A percentile compares a stretch with the other conserved stretches of the same genome.
Conservation (phyloP, 768 basidiomycete genomes). For the Russula sp. region DNA sequence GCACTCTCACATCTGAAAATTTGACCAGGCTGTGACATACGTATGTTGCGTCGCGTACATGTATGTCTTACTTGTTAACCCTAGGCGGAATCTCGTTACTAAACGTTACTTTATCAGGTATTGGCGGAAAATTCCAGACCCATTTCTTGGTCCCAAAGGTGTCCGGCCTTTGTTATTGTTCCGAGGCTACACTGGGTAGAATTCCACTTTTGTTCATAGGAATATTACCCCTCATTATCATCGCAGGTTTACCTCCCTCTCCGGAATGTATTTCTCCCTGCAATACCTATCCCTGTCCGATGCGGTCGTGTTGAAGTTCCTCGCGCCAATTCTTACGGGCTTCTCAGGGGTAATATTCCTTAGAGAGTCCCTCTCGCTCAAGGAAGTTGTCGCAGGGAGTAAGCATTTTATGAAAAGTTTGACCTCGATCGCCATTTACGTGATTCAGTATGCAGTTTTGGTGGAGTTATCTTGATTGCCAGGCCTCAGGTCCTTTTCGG, state of each 20-base stretch:
- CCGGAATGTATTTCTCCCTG: constrained; percentile 67
- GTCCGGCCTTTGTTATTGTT: constrained; percentile 55
- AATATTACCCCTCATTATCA: not conserved
- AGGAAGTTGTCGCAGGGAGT: constrained; percentile 57
- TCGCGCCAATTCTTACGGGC: constrained; percentile 63
- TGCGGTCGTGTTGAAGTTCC: constrained; percentile 71
- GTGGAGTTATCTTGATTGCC: constrained; percentile 79
- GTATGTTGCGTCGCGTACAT: constrained; percentile 52
- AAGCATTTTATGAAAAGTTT: constrained; percentile 18
- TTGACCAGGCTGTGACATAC: constrained; percentile 48
- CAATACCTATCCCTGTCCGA: constrained; percentile 77
- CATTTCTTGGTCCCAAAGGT: constrained; percentile 65
- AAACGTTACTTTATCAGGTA: constrained; percentile 34
- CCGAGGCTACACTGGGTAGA: constrained; percentile 63
- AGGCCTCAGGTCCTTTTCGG: constrained; percentile 76
- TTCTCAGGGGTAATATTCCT: constrained; percentile 60
- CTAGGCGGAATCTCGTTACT: not conserved
- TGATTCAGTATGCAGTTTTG: constrained; percentile 54
- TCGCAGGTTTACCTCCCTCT: constrained; percentile 66
- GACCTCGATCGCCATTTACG: not conserved
- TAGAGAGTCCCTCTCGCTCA: constrained; percentile 54
- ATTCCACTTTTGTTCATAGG: not conserved
- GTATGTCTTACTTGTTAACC: constrained; percentile 33
- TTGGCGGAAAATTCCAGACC: constrained; percentile 49
- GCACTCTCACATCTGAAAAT: not conserved